Evolutionary conservation across 345 rosid genomes (phyloP), one percentile per base, ranked within the genome.

Genomic region (Anacardium occidentale): DNA sequence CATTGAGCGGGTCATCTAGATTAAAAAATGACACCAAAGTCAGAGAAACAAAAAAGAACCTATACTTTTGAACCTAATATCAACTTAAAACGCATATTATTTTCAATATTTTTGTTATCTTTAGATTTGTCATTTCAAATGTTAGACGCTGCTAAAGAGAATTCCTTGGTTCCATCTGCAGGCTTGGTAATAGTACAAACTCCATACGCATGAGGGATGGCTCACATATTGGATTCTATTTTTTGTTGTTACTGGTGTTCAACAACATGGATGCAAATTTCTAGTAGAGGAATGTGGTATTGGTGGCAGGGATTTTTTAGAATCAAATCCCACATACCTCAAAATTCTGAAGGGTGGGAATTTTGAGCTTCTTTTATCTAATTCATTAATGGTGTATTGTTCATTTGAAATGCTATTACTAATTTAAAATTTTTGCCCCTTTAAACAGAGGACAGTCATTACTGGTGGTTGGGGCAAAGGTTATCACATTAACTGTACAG

Each of bases 301-400:
- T 66, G 80, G 88, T 80, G 82, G 88, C 85, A 17, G 74, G 64
- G 80, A 77, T 73, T 67, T 70, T 70, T 75, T 6, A 9, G 70
- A n/a, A 50, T 50, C 1, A 6, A 2, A 50, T 50, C n/a, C n/a
- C 18, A 50, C 51, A 10, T 11, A 12, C 13, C 1, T 47, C 51
- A 47, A 47, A 10, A 12, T 47, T 47, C 3, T 12, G 51, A 47
- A 29, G 51, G 51, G 51, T 14, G 3, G 51, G 53, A 13, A 12
- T 50, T 50, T 50, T 51, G 66, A 72, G 37, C 73, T 72, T 80
- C 72, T 76, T 25, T 62, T 13, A 18, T 62, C 4, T 3, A 3
- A 37, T 13, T 17, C 62, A 58, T 13, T 58, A 29, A 14, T 25
- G 3, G 25, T 58, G 62, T 58, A 58, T 37, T 37, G 8, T 37